Evolutionary conservation across 306 rosid species (phyloP).

Genomic region (Acacia crassicarpa): DNA sequence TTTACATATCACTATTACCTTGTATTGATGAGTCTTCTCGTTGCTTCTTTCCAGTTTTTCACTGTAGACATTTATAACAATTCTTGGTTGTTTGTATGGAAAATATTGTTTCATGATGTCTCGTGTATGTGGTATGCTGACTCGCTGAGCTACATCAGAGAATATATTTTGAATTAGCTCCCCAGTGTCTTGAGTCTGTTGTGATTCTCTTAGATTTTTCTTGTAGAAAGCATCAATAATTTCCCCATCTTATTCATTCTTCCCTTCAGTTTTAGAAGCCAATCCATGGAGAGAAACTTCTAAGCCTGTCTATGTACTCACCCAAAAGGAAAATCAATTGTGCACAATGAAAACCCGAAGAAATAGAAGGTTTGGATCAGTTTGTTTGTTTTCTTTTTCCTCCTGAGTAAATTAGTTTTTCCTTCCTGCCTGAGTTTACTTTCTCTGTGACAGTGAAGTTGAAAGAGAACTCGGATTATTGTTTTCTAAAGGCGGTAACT

Average conservation of each 20-base stretch:
- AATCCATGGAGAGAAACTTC: constrained; percentile 93
- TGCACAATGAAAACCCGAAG: constrained; percentile 98
- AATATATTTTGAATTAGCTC: neutral
- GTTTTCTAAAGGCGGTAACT: constrained; percentile 76
- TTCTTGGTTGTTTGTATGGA: neutral
- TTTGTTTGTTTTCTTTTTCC: constrained; percentile 8
- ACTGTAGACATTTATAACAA: neutral
- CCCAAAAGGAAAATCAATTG: constrained; percentile 83
- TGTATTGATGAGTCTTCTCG: neutral
- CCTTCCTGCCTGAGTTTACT: constrained; percentile 4
- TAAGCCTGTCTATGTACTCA: constrained; percentile 89
- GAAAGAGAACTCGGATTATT: constrained; percentile 89
- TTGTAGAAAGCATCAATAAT: constrained; percentile 12
- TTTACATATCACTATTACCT: neutral
- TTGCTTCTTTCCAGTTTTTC: neutral
- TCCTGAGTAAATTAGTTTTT: neutral
- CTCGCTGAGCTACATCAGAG: neutral
- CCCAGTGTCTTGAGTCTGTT: neutral
- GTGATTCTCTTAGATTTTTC: constrained; percentile 18
- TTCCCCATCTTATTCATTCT: constrained; percentile 5
- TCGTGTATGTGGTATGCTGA: neutral
- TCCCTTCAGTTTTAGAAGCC: constrained; percentile 72
- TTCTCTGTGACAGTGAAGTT: constrained; percentile 72
- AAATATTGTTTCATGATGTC: constrained; percentile 1
- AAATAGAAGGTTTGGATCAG: constrained; percentile 64